Evolutionary conservation across 129 eudicot species (phyloP).

Genomic region (Centella asiatica): DNA sequence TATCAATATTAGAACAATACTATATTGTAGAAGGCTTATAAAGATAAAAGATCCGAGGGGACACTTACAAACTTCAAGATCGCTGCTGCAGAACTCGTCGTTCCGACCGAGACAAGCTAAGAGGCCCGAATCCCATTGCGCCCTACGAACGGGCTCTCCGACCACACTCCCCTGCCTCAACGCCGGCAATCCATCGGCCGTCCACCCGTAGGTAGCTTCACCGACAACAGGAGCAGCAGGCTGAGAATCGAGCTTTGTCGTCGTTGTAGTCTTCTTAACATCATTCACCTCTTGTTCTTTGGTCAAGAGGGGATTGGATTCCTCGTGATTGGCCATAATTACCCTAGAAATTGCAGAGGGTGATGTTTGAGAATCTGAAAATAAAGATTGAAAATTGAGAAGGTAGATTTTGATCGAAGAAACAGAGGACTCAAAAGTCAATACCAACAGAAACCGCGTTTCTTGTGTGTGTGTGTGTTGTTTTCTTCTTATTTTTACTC

Average conservation of each 20-base stretch:
- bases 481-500: no score
- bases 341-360: no score
- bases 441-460: no score
- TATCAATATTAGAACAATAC: no score
- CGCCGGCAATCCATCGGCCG: conserved; percentile 69
- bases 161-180: conserved; percentile 33
- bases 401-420: no score
- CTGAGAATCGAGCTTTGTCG: conserved; percentile 11
- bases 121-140: conserved; percentile 65
- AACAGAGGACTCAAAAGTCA: no score
- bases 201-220: conserved; percentile 52
- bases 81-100: conserved; percentile 89
- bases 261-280: conserved; percentile 18
- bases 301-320: conserved; percentile 66
- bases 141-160: conserved; percentile 47
- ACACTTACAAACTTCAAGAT: conserved; percentile 94
- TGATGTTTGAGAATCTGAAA: no score
- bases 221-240: conserved; percentile 10
- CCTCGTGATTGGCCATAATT: conserved; percentile 68
- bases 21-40: background rate
- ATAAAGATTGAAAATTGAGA: no score
- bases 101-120: conserved; percentile 67
- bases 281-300: background rate
- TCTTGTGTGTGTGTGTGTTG: no score
- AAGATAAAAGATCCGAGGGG: background rate